A percentile compares a stretch with the other conserved stretches of the same genome.
Conservation (phyloP, 225 moss, liverwort and hornwort species). For the Thuidium tamariscinum region DNA sequence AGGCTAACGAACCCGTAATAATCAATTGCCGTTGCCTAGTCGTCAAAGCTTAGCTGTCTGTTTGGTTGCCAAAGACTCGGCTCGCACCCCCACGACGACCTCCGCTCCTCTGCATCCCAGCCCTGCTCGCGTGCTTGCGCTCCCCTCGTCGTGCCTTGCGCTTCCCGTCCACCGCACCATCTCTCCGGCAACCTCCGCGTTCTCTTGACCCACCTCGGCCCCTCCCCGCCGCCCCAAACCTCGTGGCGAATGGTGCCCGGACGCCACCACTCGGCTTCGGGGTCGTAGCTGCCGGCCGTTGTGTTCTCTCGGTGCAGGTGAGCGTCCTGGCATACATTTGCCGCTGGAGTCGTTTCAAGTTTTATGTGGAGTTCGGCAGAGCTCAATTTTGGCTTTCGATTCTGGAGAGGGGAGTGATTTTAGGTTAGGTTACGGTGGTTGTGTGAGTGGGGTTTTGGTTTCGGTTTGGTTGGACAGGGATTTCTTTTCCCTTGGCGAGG, state of each 20-base stretch:
- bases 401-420: neutral
- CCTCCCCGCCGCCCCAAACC: neutral
- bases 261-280: neutral
- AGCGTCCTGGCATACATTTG: neutral
- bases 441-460: neutral
- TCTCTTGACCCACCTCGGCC: neutral
- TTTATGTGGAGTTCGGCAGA: neutral
- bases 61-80: conserved; percentile 1
- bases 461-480: neutral
- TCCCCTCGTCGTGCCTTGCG: neutral
- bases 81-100: neutral
- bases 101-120: neutral
- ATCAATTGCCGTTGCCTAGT: conserved; percentile 10
- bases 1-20: neutral
- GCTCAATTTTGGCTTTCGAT: neutral
- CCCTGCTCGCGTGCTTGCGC: neutral
- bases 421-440: neutral
- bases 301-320: neutral
- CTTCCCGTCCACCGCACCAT: neutral
- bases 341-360: neutral
- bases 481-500: neutral
- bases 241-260: neutral
- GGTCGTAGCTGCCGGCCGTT: neutral
- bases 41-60: conserved; percentile 7
- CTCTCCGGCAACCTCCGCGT: neutral